These are phyloP conservation scores for Cephaloascus fragrans DNA, from an alignment of 805 yeast genomes.

Conservation along the genomic window DNA sequence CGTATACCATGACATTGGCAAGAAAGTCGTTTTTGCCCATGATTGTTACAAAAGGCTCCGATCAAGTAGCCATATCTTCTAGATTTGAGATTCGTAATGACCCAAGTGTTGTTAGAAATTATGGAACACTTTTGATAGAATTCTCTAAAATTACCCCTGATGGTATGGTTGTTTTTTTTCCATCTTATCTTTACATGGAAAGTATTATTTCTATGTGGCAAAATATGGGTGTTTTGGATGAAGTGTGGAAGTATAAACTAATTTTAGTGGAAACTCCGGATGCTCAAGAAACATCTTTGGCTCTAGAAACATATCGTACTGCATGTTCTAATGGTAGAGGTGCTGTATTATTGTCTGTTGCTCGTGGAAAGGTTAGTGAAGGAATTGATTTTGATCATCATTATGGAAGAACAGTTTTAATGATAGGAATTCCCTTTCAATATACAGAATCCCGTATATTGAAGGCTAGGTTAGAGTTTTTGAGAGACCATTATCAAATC, in stretches of 20 bases:
- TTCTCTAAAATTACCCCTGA: slow-evolving; percentile 95
- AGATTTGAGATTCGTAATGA: slow-evolving; percentile 95
- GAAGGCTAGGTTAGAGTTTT: slow-evolving; percentile 88
- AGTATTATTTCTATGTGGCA: slow-evolving; percentile 98
- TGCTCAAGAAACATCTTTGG: slow-evolving; percentile 95
- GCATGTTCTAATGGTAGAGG: slow-evolving; percentile 98
- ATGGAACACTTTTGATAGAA: slow-evolving; percentile 86
- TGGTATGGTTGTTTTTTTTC: slow-evolving; percentile 96
- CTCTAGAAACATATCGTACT: slow-evolving; percentile 87
- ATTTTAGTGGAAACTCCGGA: slow-evolving; percentile 97
- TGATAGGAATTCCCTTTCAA: slow-evolving; percentile 99
- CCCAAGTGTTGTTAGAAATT: slow-evolving; percentile 95
- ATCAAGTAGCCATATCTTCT: slow-evolving; percentile 94
- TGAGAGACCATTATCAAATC: slow-evolving; percentile 87
- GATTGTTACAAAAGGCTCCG: slow-evolving; percentile 95
- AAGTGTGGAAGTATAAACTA: slow-evolving; percentile 95
- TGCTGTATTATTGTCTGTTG: slow-evolving; percentile 91
- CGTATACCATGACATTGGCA: slow-evolving; percentile 92
- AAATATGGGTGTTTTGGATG: slow-evolving; percentile 94
- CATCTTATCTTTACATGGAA: slow-evolving; percentile 95
- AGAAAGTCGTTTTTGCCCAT: slow-evolving; percentile 88
- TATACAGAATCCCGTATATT: slow-evolving; percentile 94
- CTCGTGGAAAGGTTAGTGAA: slow-evolving; percentile 97
- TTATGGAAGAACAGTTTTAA: slow-evolving; percentile 91
- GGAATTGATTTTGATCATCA: slow-evolving; percentile 99